Base-by-base conservation (phyloP, 2,329 filamentous ascomycete genomes). In the Conoideocrella luteorostrata region DNA sequence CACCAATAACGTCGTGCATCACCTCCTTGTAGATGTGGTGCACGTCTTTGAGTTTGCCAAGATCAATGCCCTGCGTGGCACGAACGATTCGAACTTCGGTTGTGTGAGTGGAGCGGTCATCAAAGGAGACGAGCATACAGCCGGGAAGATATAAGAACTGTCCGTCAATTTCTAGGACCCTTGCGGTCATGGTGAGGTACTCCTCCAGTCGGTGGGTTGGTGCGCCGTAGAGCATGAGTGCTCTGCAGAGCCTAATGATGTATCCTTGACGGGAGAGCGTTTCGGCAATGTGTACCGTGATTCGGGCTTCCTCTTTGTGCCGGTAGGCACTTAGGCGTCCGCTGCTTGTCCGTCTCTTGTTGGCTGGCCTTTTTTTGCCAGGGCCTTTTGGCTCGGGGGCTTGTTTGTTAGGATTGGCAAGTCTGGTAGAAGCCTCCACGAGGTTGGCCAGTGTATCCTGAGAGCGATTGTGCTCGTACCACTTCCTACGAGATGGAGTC, bases 71-170 rank as follows among this genome's bases (percentile, higher is more conserved):
- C 51, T 81, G 77, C 1, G 60, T 59, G 1, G 71, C 70, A 11
- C 79, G 72, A 5, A 84, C 79, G 22, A 84, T 76, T 50, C 80
- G 77, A 47, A 84, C 78, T 53, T 84, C 80, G 13, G 78, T 80
- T 1, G 81, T 85, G 50, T 83, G 80, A 0, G 79, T 81, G 0
- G 73, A 66, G 39, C 60, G 65, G 52, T 90, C 86, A 57, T 86
- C 88, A 56, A 95, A 95, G 0, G 88, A 91, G 53, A 95, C 82
- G 46, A 95, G 84, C 89, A 95, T 95, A 56, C 86, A 93, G 5
- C 88, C 88, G 0, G 89, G 89, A 29, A 95, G 76, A 55, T 95
- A 95, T 21, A 95, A 68, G 54, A 93, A 95, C 54, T 94, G 88
- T 7, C 85, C 85, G 50, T 94, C 85, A 23, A 95, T 89, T 61